phyloP scores from a whole-genome alignment of 177 flowering plant species.

The Vitis hybrid region DNA sequence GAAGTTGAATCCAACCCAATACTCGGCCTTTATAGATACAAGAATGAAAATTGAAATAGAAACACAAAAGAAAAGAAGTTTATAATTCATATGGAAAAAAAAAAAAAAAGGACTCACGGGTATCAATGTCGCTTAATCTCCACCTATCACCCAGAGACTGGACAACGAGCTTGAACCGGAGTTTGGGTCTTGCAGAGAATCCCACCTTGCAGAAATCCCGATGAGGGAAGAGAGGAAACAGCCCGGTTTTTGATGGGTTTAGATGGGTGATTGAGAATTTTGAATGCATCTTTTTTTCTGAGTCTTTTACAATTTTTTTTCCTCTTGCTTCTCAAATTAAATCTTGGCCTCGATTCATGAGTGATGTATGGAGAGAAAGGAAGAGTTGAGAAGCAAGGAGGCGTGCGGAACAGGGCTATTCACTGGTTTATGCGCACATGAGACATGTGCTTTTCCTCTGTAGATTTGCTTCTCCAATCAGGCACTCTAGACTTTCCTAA shows the following conservation, averaged over 20 bases:
- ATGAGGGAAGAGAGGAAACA: conserved; percentile 3
- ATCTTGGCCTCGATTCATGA: background rate
- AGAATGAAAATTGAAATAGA: background rate
- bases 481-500: no score
- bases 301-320: background rate
- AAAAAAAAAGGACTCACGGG: conserved; percentile 32
- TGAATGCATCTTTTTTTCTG: conserved; percentile 17
- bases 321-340: background rate
- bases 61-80: background rate
- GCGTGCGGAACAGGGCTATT: background rate
- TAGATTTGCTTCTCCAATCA: no score
- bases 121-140: conserved; percentile 62
- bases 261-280: conserved; percentile 17
- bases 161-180: conserved; percentile 42
- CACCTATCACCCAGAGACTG: conserved; percentile 43
- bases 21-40: background rate
- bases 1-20: background rate
- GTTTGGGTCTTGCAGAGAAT: conserved; percentile 23
- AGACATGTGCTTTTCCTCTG: no score
- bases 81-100: background rate
- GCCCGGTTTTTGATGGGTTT: conserved; percentile 6
- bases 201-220: conserved; percentile 24
- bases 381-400: background rate
- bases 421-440: background rate
- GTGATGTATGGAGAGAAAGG: background rate